A percentile compares a stretch with the other conserved stretches of the same genome.
phyloP scores from a whole-genome alignment of 805 yeast species.

The Cyberlindnera nakhonratchasimensis region DNA sequence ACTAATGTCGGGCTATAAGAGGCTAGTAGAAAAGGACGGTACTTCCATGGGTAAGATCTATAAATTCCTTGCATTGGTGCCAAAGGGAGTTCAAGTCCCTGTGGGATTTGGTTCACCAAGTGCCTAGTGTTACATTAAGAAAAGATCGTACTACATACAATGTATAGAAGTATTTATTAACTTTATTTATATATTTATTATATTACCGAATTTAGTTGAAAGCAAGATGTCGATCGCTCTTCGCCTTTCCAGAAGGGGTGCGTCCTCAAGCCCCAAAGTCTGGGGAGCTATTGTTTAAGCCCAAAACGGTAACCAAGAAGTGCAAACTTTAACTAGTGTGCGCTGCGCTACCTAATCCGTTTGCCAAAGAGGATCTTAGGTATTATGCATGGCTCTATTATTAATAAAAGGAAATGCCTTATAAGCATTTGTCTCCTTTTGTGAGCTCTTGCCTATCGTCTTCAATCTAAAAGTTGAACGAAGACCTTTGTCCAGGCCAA shows the following conservation, averaged over 20 bases:
- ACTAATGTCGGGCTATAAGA: conserved; percentile 52
- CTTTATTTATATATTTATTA: background rate
- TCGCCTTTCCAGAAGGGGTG: too few species aligned
- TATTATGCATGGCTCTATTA: too few species aligned
- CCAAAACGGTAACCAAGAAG: conserved; percentile 9
- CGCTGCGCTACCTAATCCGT: too few species aligned
- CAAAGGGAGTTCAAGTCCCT: conserved; percentile 30
- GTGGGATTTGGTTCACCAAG: conserved; percentile 7
- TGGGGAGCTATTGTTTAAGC: conserved; percentile 7
- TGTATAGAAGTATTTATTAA: background rate
- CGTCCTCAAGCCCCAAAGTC: too few species aligned
- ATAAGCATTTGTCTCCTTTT: too few species aligned
- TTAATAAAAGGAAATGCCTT: too few species aligned
- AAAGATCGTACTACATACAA: background rate
- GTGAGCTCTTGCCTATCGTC: too few species aligned
- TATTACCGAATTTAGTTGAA: too few species aligned
- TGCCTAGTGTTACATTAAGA: background rate
- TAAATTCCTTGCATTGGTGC: conserved; percentile 64
- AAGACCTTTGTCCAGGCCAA: background rate
- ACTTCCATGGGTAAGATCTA: conserved; percentile 74
- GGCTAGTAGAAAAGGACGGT: conserved; percentile 60
- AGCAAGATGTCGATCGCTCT: too few species aligned
- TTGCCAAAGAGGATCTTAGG: too few species aligned
- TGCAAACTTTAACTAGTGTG: too few species aligned
- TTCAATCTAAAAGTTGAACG: too few species aligned